Conservation (phyloP, 2,329 filamentous ascomycete species). For the Huntiella savannae region DNA sequence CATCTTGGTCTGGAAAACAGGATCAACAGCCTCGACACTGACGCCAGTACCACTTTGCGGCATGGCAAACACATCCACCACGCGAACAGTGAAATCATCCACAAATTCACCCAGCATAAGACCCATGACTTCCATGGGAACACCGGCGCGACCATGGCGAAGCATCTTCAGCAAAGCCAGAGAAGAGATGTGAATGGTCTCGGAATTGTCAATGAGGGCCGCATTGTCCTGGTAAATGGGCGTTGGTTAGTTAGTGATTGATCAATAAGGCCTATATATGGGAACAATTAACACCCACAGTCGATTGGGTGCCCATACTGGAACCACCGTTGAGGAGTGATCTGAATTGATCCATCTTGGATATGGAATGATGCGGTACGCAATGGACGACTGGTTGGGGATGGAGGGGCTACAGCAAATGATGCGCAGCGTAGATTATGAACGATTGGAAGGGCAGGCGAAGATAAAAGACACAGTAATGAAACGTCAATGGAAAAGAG, state of each 20-base stretch:
- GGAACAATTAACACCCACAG: constrained; percentile 5
- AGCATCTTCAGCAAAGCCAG: constrained; percentile 96
- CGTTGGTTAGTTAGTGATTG: background rate
- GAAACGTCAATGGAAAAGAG: background rate
- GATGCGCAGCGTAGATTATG: background rate
- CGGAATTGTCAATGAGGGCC: constrained; percentile 92
- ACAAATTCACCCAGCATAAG: constrained; percentile 52
- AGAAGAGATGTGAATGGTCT: constrained; percentile 98
- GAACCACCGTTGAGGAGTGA: constrained; percentile 6
- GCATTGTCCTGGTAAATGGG: constrained; percentile 49
- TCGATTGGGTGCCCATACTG: constrained; percentile 3
- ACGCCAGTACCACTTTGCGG: constrained; percentile 96
- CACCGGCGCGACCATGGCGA: constrained; percentile 87
- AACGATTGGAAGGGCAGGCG: background rate
- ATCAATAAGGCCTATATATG: background rate
- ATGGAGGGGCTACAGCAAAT: background rate
- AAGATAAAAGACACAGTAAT: background rate
- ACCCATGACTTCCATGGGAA: constrained; percentile 99
- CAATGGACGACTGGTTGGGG: background rate
- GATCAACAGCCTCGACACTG: constrained; percentile 93
- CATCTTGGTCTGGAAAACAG: constrained; percentile 99
- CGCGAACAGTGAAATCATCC: constrained; percentile 50
- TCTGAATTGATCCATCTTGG: constrained; percentile 9
- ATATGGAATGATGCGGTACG: background rate
- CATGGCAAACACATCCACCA: constrained; percentile 98